phyloP scores from a whole-genome alignment of 2,329 filamentous ascomycete genomes.

The Dothiorella sarmentorum region DNA sequence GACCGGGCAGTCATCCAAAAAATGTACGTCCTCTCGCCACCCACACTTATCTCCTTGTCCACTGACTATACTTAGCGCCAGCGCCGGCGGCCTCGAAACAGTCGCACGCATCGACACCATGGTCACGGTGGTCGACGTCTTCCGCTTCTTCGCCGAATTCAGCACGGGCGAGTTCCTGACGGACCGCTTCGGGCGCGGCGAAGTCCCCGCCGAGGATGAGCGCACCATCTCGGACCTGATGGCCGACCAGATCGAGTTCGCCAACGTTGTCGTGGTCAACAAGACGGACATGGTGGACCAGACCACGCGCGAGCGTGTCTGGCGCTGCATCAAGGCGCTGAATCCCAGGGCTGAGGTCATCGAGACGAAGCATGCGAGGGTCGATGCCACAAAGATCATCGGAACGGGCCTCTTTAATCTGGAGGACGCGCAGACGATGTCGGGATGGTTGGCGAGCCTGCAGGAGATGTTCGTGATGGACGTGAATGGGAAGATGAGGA shows the following conservation, averaged over 20 bases:
- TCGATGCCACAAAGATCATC: slow-evolving; percentile 62
- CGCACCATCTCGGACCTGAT: slow-evolving; percentile 71
- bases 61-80: slow-evolving; percentile 43
- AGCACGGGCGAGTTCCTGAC: slow-evolving; percentile 66
- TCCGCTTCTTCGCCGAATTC: slow-evolving; percentile 70
- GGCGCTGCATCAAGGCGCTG: slow-evolving; percentile 56
- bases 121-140: slow-evolving; percentile 69
- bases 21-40: slow-evolving; percentile 37
- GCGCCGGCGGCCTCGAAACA: slow-evolving; percentile 62
- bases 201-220: slow-evolving; percentile 65
- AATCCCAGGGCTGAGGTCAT: slow-evolving; percentile 66
- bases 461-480: slow-evolving; percentile 64
- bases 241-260: slow-evolving; percentile 76
- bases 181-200: slow-evolving; percentile 56
- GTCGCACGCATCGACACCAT: slow-evolving; percentile 67
- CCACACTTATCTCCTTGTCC: no score
- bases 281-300: slow-evolving; percentile 62
- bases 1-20: slow-evolving; percentile 45
- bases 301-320: slow-evolving; percentile 47
- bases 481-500: slow-evolving; percentile 51
- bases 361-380: slow-evolving; percentile 56
- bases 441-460: slow-evolving; percentile 68
- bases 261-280: slow-evolving; percentile 69
- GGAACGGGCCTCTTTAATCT: slow-evolving; percentile 65
- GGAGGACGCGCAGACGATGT: slow-evolving; percentile 59